phyloP scores from a whole-genome alignment of 2,329 filamentous ascomycete species.

The Metarhizium robertsii region DNA sequence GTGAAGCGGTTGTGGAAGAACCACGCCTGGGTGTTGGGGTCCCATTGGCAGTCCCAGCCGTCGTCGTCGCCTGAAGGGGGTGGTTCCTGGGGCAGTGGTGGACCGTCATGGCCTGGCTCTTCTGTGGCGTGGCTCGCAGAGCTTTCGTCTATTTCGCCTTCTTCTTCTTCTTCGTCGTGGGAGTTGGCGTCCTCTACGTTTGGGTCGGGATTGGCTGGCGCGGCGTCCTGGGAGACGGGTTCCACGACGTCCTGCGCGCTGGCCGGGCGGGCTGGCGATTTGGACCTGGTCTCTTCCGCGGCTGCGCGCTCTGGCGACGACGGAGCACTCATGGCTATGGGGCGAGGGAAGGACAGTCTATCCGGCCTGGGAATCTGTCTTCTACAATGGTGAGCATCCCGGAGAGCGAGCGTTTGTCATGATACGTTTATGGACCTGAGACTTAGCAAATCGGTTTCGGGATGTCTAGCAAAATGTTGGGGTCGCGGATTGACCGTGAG shows the following conservation, averaged over 20 bases:
- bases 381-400: conserved; percentile 29
- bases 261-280: conserved; percentile 9
- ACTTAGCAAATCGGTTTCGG: conserved; percentile 15
- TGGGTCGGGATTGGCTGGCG: background rate
- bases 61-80: conserved; percentile 48
- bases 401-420: conserved; percentile 21
- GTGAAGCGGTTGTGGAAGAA: conserved; percentile 84
- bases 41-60: conserved; percentile 79
- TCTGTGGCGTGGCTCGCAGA: conserved; percentile 22
- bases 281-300: conserved; percentile 9
- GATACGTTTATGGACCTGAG: conserved; percentile 30
- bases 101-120: conserved; percentile 20
- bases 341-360: background rate
- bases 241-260: conserved; percentile 10
- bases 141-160: conserved; percentile 4
- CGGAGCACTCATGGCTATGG: conserved; percentile 5
- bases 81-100: conserved; percentile 34
- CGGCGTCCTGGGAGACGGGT: conserved; percentile 4
- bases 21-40: conserved; percentile 56
- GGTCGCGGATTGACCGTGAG: background rate
- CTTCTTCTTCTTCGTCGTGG: background rate
- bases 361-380: conserved; percentile 16
- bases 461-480: background rate
- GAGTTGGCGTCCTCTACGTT: background rate
- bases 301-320: conserved; percentile 7